Base-by-base conservation (phyloP, 2,329 filamentous ascomycete species). In the Talaromyces rugulosus region DNA sequence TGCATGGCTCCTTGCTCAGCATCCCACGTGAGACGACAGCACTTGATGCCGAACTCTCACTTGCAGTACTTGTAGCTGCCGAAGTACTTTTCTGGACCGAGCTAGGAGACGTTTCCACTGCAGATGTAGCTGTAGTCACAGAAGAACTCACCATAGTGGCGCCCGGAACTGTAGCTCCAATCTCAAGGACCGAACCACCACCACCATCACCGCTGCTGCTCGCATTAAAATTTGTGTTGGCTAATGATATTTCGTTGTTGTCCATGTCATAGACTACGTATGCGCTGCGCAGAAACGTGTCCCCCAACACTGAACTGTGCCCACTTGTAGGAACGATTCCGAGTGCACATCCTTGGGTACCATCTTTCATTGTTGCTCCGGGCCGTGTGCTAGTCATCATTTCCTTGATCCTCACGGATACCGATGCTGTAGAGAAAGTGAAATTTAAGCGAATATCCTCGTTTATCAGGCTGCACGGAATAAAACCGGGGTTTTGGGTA, bases 221-320 rank as follows among this genome's bases (percentile, higher is more conserved):
- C 70, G 52, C 28, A 28, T 88, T 85, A 73, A 86, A 87, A 57
- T 80, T 82, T 31, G 87, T 87, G 73, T 88, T 86, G 3, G 87
- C 88, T 42, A 91, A 74, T 2, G 85, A 87, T 65, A 91, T 86
- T 73, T 88, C 80, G 70, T 90, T 85, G 72, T 88, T 89, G 44
- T 81, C 83, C 23, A 90, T 77, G 71, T 91, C 87, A 71, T 89
- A 91, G 12, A 91, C 88, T 27, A 90, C 82, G 66, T 91, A 91
- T 0, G 88, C 88, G 27, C 86, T 88, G 50, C 89, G 81, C 60
- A 91, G 77, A 71, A 91, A 91, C 0, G 88, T 90, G 71, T 91
- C 89, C 14, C 89, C 89, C 31, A 91, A 76, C 1, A 90, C 83
- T 55, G 82, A 81, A n/a, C 83, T 82, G 33, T 81, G 79, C 1